Conservation (phyloP, 2,329 filamentous ascomycete genomes). For the Mycosphaerelloides madeirae region DNA sequence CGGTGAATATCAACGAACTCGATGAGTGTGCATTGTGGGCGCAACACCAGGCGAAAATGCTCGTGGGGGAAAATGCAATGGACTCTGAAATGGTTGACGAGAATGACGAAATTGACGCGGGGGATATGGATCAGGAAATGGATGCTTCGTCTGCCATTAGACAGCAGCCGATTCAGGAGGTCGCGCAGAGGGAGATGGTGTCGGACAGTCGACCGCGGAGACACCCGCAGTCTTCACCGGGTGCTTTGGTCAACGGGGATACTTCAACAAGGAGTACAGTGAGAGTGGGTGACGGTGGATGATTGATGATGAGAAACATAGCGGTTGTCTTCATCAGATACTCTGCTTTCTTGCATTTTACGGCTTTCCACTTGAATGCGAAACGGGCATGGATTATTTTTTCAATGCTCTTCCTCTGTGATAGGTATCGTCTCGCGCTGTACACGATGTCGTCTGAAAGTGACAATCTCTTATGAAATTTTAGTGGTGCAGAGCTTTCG, state of each 20-base stretch:
- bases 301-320: neutral
- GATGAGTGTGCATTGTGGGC: slow-evolving; percentile 60
- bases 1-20: slow-evolving; percentile 71
- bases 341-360: too few relatives aligned
- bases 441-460: too few relatives aligned
- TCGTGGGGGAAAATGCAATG: slow-evolving; percentile 15
- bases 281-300: slow-evolving; percentile 14
- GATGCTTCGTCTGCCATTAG: slow-evolving; percentile 12
- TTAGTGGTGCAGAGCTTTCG: too few relatives aligned
- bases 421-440: too few relatives aligned
- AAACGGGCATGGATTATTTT: too few relatives aligned
- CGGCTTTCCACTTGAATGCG: too few relatives aligned
- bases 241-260: slow-evolving; percentile 17
- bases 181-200: slow-evolving; percentile 16
- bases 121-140: slow-evolving; percentile 30
- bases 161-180: slow-evolving; percentile 10
- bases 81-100: slow-evolving; percentile 31
- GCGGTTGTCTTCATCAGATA: too few relatives aligned
- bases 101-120: slow-evolving; percentile 24
- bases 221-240: slow-evolving; percentile 8
- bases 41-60: slow-evolving; percentile 20
- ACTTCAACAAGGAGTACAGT: slow-evolving; percentile 13
- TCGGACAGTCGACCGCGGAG: slow-evolving; percentile 7
- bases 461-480: too few relatives aligned
- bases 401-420: too few relatives aligned